phyloP scores from a whole-genome alignment of 225 moss, liverwort and hornwort genomes.

The Straminergon stramineum region DNA sequence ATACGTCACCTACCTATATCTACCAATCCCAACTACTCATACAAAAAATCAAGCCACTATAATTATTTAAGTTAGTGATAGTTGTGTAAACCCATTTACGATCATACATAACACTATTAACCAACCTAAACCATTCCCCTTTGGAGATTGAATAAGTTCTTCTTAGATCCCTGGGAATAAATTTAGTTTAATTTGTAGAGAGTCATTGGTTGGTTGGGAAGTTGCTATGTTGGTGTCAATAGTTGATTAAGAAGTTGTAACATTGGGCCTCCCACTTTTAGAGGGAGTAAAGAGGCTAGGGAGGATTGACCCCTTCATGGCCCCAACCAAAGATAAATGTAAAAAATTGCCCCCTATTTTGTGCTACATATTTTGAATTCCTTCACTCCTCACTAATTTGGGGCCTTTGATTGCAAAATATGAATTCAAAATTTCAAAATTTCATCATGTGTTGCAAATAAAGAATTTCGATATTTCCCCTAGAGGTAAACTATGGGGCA shows the following conservation, averaged over 20 bases:
- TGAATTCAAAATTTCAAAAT: too few species aligned
- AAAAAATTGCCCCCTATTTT: too few species aligned
- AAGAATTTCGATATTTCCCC: too few species aligned
- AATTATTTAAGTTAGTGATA: not conserved
- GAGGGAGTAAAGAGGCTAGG: accelerated
- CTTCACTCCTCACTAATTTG: too few species aligned
- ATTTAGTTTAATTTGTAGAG: not conserved
- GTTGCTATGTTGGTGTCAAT: too few species aligned
- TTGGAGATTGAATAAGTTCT: accelerated
- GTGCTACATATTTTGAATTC: too few species aligned
- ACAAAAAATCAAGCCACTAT: not conserved
- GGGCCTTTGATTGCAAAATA: too few species aligned
- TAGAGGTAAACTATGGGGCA: too few species aligned
- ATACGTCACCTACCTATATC: not conserved
- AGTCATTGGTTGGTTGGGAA: not conserved
- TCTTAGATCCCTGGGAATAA: accelerated
- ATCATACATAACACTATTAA: not conserved
- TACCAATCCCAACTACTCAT: not conserved
- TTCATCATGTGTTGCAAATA: too few species aligned
- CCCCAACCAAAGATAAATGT: too few species aligned
- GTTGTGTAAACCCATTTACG: not conserved
- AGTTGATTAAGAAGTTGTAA: accelerated
- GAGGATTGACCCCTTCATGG: too few species aligned
- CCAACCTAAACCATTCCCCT: not conserved
- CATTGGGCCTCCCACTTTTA: accelerated